A percentile compares a stretch with the other conserved stretches of the same genome.
phyloP scores from a whole-genome alignment of 2,329 filamentous ascomycete genomes.

The Albifimbria verrucaria region DNA sequence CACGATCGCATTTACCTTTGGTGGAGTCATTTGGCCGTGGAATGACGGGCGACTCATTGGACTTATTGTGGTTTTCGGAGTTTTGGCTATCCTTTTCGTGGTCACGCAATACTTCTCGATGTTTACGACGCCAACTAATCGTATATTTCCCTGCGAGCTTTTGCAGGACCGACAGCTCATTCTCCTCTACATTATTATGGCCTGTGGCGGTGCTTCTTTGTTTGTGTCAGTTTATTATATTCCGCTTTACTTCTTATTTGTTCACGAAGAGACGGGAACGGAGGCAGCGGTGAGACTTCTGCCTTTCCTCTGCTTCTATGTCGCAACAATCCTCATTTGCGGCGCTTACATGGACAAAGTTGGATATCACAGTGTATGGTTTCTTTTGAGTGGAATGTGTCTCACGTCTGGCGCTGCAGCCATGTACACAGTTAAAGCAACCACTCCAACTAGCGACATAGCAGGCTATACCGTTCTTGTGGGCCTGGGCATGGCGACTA shows the following conservation, averaged over 20 bases:
- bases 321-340: conserved; percentile 9
- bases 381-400: conserved; percentile 7
- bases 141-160: conserved; percentile 25
- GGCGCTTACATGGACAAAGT: conserved; percentile 11
- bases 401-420: conserved; percentile 7
- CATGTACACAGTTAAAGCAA: conserved; percentile 8
- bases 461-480: conserved; percentile 15
- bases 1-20: conserved; percentile 46
- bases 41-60: conserved; percentile 38
- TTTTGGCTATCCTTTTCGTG: conserved; percentile 28
- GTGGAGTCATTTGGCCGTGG: conserved; percentile 45
- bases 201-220: conserved; percentile 7
- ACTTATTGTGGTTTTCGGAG: conserved; percentile 38
- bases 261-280: conserved; percentile 13
- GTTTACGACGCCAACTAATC: conserved; percentile 26
- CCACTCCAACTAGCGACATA: conserved; percentile 12
- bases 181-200: conserved; percentile 13
- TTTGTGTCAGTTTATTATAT: conserved; percentile 14
- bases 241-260: conserved; percentile 15
- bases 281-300: conserved; percentile 14
- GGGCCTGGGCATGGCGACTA: conserved; percentile 12
- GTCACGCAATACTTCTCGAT: conserved; percentile 37
- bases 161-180: conserved; percentile 19
- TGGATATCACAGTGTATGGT: conserved; percentile 9
- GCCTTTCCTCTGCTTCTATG: conserved; percentile 15